Conservation (phyloP, 495 filamentous ascomycete species). For the Darksidea phi region DNA sequence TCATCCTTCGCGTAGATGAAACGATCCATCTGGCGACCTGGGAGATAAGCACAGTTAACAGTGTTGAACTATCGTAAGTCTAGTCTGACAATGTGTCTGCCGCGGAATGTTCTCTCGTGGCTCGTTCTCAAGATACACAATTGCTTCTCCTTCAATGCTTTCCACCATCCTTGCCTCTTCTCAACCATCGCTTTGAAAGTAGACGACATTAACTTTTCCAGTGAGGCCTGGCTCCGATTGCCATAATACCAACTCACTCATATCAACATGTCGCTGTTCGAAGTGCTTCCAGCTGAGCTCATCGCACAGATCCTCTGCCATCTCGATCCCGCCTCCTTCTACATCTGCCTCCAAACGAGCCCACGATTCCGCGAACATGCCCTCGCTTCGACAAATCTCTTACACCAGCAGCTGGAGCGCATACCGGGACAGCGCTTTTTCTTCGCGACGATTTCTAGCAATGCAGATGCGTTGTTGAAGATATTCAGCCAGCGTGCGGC, state of each 20-base stretch:
- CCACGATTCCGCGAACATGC: slow-evolving; percentile 26
- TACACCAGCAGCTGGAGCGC: slow-evolving; percentile 17
- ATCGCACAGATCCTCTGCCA: slow-evolving; percentile 15
- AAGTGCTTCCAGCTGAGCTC: slow-evolving; percentile 27
- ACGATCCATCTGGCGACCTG: too few relatives aligned
- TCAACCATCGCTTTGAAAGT: too few relatives aligned
- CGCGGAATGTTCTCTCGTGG: neutral
- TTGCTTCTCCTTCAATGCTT: neutral
- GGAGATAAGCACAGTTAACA: neutral
- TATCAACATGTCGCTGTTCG: slow-evolving; percentile 6
- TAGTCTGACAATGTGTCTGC: neutral
- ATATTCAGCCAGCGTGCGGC: slow-evolving; percentile 10
- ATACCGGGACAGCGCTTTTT: slow-evolving; percentile 10
- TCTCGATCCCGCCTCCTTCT: slow-evolving; percentile 30
- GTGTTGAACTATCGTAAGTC: too few relatives aligned
- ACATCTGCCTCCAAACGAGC: slow-evolving; percentile 23
- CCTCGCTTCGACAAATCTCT: slow-evolving; percentile 17
- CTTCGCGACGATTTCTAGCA: neutral
- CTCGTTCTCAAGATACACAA: neutral
- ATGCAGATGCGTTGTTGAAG: neutral
- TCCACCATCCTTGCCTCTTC: too few relatives aligned
- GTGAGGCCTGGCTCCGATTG: too few relatives aligned
- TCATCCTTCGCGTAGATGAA: too few relatives aligned
- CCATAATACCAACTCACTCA: too few relatives aligned
- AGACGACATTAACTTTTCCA: too few relatives aligned